Evolutionary conservation across 805 yeast genomes (phyloP).

Genomic region (Nakazawaea peltata): DNA sequence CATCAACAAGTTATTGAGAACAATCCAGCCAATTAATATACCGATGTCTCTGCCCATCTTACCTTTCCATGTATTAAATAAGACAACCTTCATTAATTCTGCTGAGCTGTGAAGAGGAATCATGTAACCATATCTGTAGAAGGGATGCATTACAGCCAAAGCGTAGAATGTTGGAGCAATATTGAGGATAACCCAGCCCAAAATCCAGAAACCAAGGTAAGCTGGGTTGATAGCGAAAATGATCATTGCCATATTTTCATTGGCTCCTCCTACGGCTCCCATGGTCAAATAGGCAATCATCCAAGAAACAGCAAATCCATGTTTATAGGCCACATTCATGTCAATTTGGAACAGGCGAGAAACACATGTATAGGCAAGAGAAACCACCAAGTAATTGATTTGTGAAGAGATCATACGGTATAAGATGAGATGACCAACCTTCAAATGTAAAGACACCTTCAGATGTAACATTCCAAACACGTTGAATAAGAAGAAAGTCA

Average conservation of each 20-base stretch:
- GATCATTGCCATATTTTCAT: slow-evolving; percentile 52
- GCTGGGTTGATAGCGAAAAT: slow-evolving; percentile 47
- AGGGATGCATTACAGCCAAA: slow-evolving; percentile 39
- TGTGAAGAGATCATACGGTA: slow-evolving; percentile 46
- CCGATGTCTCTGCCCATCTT: slow-evolving; percentile 57
- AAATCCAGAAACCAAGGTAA: slow-evolving; percentile 55
- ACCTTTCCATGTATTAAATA: slow-evolving; percentile 49
- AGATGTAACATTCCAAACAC: slow-evolving; percentile 51
- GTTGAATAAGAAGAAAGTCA: slow-evolving; percentile 59
- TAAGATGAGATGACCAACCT: slow-evolving; percentile 34
- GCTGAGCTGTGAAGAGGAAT: slow-evolving; percentile 57
- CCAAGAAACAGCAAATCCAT: slow-evolving; percentile 69
- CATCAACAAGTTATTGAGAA: slow-evolving; percentile 32
- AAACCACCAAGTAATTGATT: slow-evolving; percentile 45
- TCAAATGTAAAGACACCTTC: slow-evolving; percentile 38
- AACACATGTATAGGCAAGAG: slow-evolving; percentile 51
- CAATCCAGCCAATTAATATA: slow-evolving; percentile 53
- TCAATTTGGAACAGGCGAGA: slow-evolving; percentile 64
- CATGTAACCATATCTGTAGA: slow-evolving; percentile 59
- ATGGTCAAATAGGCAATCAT: slow-evolving; percentile 51
- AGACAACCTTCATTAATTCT: slow-evolving; percentile 47
- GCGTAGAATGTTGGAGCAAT: slow-evolving; percentile 60
- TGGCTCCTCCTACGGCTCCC: slow-evolving; percentile 63
- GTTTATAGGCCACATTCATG: slow-evolving; percentile 42
- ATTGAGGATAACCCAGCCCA: slow-evolving; percentile 59